phyloP scores from a whole-genome alignment of 2,329 filamentous ascomycete species.

The Fusarium continuum region DNA sequence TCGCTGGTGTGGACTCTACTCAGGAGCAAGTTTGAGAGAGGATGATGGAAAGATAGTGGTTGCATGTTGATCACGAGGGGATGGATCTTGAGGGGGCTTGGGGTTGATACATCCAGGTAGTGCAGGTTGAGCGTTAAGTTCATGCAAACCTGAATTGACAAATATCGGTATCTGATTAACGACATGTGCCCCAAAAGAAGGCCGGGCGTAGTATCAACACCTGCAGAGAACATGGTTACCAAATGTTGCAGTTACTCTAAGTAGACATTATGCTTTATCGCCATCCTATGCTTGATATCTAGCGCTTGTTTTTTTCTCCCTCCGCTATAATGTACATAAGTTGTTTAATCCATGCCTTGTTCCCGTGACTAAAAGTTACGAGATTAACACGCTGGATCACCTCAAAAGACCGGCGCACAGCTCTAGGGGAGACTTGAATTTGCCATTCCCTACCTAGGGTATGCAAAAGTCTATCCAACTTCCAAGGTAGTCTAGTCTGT shows the following conservation, averaged over 20 bases:
- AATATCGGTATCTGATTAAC: background rate
- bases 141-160: slow-evolving; percentile 8
- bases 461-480: slow-evolving; percentile 90
- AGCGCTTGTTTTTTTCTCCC: background rate
- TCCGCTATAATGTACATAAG: background rate
- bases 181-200: background rate
- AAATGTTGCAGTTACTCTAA: background rate
- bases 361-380: background rate
- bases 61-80: slow-evolving; percentile 32
- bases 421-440: too few relatives aligned
- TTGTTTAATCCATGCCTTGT: background rate
- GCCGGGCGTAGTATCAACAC: background rate
- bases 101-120: slow-evolving; percentile 11
- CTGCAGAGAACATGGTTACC: background rate
- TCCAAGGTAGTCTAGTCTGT: slow-evolving; percentile 80
- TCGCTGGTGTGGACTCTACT: slow-evolving; percentile 41
- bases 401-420: too few relatives aligned
- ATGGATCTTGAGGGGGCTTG: background rate
- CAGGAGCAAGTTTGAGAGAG: slow-evolving; percentile 30
- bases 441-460: slow-evolving; percentile 52
- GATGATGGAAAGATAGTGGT: slow-evolving; percentile 4
- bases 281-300: background rate
- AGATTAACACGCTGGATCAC: too few relatives aligned
- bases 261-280: slow-evolving; percentile 5
- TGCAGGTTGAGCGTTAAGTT: slow-evolving; percentile 5